phyloP scores from a whole-genome alignment of 2,329 filamentous ascomycete genomes.

The Colletotrichum horii region DNA sequence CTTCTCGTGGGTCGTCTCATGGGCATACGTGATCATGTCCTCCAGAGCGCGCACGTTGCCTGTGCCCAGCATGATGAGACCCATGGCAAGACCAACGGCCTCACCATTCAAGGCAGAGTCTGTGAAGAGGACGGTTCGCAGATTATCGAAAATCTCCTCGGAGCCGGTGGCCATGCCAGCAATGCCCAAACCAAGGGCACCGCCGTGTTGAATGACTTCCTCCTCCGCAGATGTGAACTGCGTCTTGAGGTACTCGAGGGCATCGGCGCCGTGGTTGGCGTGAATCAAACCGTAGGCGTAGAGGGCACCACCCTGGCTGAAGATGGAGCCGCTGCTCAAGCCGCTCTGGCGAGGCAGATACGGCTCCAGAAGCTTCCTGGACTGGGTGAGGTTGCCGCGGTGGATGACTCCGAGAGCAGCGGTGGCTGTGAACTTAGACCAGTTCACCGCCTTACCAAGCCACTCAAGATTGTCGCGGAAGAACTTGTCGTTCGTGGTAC shows the following conservation, averaged over 20 bases:
- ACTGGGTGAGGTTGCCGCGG: conserved; percentile 91
- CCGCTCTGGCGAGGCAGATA: conserved; percentile 84
- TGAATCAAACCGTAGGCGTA: conserved; percentile 97
- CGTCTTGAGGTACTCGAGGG: conserved; percentile 77
- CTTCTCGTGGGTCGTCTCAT: conserved; percentile 98
- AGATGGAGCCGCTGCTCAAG: conserved; percentile 82
- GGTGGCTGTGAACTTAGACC: conserved; percentile 98
- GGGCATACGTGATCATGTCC: conserved; percentile 97
- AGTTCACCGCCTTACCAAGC: conserved; percentile 98
- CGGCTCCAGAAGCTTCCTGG: conserved; percentile 89
- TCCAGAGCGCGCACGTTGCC: conserved; percentile 92
- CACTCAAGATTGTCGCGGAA: conserved; percentile 98
- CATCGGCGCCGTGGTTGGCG: conserved; percentile 94
- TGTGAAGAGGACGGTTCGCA: conserved; percentile 86
- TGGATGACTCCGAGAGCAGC: conserved; percentile 97
- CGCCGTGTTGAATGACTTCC: conserved; percentile 96
- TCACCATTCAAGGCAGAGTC: conserved; percentile 97
- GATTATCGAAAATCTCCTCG: conserved; percentile 87
- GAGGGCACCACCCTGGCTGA: conserved; percentile 93
- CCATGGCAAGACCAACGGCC: conserved; percentile 94
- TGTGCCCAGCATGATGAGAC: conserved; percentile 97
- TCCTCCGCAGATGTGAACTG: conserved; percentile 80
- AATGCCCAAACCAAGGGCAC: conserved; percentile 92
- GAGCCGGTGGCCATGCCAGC: conserved; percentile 97
- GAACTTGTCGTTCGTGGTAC: conserved; percentile 97